These are phyloP conservation scores for Persicaria maculosa DNA, from an alignment of 148 eudicot species.

Conservation along the genomic window DNA sequence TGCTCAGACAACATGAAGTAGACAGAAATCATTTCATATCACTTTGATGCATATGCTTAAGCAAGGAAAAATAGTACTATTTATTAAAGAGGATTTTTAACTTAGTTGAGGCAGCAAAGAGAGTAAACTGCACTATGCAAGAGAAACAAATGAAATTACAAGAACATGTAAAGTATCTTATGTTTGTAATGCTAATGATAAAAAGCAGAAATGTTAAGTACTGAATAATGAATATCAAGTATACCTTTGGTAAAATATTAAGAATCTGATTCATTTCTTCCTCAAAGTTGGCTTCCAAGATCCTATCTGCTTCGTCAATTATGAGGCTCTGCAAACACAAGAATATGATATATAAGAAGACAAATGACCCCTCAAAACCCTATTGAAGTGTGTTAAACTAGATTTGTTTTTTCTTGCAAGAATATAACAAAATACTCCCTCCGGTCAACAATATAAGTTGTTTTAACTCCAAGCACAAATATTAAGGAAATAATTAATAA, in stretches of 20 bases:
- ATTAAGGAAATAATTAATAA: too few relatives aligned
- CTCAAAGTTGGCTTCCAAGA: slow-evolving; percentile 90
- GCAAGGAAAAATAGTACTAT: not conserved
- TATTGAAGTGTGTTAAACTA: too few relatives aligned
- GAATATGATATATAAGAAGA: not conserved
- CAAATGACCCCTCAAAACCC: not conserved
- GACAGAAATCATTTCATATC: too few relatives aligned
- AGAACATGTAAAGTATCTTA: not conserved
- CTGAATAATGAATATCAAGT: not conserved
- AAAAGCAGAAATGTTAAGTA: not conserved
- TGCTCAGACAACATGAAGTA: too few relatives aligned
- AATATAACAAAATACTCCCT: too few relatives aligned
- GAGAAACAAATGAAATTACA: not conserved
- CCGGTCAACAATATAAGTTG: too few relatives aligned
- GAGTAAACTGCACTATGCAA: too few relatives aligned
- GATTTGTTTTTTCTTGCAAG: too few relatives aligned
- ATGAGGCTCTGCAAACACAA: slow-evolving; percentile 58
- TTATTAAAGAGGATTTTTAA: too few relatives aligned
- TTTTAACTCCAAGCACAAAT: too few relatives aligned
- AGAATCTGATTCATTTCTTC: slow-evolving; percentile 91
- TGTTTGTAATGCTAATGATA: not conserved
- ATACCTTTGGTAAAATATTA: slow-evolving; percentile 79
- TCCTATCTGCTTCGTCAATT: slow-evolving; percentile 98
- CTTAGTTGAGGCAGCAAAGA: too few relatives aligned
- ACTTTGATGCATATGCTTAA: too few relatives aligned